These are phyloP conservation scores for Cercospora sesami DNA, from an alignment of 2,329 filamentous ascomycete genomes.

Conservation along the genomic window DNA sequence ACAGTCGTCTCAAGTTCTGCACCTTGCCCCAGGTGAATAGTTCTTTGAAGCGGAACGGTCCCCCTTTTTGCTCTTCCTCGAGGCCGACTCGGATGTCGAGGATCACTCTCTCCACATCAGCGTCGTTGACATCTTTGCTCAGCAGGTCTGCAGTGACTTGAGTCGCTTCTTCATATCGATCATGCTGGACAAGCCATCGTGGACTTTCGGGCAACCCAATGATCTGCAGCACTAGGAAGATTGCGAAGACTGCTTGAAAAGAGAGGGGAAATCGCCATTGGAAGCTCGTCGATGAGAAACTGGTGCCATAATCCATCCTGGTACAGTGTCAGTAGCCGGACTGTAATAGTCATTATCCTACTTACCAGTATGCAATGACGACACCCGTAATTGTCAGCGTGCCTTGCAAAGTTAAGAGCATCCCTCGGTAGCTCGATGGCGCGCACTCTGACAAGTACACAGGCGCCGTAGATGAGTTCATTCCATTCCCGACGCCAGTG, in stretches of 20 bases:
- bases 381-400: constrained; percentile 52
- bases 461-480: constrained; percentile 56
- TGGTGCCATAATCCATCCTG: constrained; percentile 49
- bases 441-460: constrained; percentile 55
- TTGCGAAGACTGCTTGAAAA: constrained; percentile 54
- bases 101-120: constrained; percentile 60
- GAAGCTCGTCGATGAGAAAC: constrained; percentile 38
- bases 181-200: constrained; percentile 48
- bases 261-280: constrained; percentile 56
- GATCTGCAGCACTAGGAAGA: constrained; percentile 49
- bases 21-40: constrained; percentile 63
- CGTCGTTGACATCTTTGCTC: constrained; percentile 52
- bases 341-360: not conserved
- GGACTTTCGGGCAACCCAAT: constrained; percentile 49
- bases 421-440: constrained; percentile 49
- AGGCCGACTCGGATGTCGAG: constrained; percentile 52
- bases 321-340: not conserved
- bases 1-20: constrained; percentile 65
- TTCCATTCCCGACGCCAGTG: constrained; percentile 57
- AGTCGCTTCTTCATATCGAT: constrained; percentile 50
- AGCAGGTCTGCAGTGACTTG: constrained; percentile 54
- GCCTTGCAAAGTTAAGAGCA: constrained; percentile 55
- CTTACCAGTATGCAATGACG: constrained; percentile 51
- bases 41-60: constrained; percentile 42
- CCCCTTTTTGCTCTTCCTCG: constrained; percentile 3